Evolutionary conservation across 2,329 filamentous ascomycete species (phyloP).

Genomic region (Colletotrichum paranaense): DNA sequence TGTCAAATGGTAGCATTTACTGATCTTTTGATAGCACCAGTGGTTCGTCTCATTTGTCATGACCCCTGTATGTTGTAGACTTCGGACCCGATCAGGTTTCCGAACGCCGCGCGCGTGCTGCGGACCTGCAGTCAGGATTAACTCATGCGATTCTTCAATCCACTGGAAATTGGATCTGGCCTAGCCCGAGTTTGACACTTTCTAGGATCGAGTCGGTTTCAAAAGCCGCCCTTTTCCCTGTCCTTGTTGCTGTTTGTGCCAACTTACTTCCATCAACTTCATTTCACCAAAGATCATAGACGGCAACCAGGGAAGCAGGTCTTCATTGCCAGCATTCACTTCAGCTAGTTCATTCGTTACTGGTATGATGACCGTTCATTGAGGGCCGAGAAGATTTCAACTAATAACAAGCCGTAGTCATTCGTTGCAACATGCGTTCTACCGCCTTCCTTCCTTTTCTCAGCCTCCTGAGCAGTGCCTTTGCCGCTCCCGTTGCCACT

Average conservation of each 20-base stretch:
- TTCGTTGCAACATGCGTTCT: not conserved
- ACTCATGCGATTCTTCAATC: not conserved
- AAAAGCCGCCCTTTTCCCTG: not conserved
- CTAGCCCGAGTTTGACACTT: not conserved
- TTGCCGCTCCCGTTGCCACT: not conserved
- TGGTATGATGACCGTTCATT: not conserved
- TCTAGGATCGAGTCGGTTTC: not conserved
- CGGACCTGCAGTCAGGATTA: not conserved
- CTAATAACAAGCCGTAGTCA: not conserved
- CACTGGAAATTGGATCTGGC: not conserved
- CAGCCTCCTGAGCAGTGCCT: not conserved
- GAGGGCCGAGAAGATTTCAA: not conserved
- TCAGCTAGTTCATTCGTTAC: not conserved
- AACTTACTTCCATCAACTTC: not conserved
- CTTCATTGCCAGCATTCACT: not conserved
- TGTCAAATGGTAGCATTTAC: not conserved
- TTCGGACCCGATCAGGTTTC: not conserved
- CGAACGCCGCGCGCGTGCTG: not conserved
- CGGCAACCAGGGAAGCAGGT: not conserved
- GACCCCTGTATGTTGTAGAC: not conserved
- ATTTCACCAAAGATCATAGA: not conserved
- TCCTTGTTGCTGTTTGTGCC: not conserved
- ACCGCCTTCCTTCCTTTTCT: not conserved
- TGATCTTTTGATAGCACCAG: not conserved
- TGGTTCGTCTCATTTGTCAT: not conserved